These are phyloP conservation scores for Rhipidocladum racemiflorum DNA, from an alignment of 176 grass and related monocot species.

Conservation along the genomic window DNA sequence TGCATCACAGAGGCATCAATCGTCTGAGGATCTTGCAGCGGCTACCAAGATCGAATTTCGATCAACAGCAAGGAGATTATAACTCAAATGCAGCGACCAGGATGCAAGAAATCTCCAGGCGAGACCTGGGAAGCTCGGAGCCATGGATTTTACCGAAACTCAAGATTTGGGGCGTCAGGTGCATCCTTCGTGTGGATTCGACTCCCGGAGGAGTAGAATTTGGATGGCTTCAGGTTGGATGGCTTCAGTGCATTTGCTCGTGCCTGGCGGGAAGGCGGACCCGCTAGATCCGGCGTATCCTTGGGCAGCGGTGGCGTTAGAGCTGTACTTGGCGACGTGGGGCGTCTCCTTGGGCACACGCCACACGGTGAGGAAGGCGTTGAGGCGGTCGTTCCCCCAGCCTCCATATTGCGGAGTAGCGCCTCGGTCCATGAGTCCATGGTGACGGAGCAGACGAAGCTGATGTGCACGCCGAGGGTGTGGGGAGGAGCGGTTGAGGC, in stretches of 20 bases:
- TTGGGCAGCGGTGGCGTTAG: too few species aligned
- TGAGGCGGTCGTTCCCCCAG: too few species aligned
- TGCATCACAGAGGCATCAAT: neutral
- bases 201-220: neutral
- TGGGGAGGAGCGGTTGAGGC: too few species aligned
- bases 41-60: neutral
- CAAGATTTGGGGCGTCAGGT: neutral
- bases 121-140: neutral
- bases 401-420: too few species aligned
- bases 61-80: neutral
- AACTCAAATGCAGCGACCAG: neutral
- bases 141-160: conserved; percentile 20
- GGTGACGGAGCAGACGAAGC: conserved; percentile 98
- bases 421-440: conserved; percentile 98
- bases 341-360: too few species aligned
- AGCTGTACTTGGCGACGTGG: too few species aligned
- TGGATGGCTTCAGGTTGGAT: neutral
- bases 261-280: too few species aligned
- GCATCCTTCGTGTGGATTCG: neutral
- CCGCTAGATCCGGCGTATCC: too few species aligned
- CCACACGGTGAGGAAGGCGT: too few species aligned
- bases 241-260: too few species aligned
- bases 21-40: conserved; percentile 9
- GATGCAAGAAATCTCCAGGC: neutral
- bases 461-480: conserved; percentile 98